phyloP scores from a whole-genome alignment of 140 eudicot genomes.

The Bidens hawaiensis region DNA sequence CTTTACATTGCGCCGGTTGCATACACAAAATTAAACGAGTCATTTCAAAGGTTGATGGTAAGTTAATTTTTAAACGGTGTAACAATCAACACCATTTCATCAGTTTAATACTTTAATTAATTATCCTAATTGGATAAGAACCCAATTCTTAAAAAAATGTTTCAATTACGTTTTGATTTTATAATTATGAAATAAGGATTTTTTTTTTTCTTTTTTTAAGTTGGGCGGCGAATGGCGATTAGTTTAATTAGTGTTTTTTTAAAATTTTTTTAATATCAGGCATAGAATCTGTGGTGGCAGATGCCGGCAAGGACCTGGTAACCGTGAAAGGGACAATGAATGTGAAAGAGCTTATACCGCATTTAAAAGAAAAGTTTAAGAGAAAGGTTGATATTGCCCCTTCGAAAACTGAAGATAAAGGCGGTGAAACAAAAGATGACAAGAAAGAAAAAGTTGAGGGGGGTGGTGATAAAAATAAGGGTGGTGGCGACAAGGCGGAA shows the following conservation, averaged over 20 bases:
- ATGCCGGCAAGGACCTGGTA: slow-evolving; percentile 59
- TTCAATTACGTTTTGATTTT: slow-evolving; percentile 11
- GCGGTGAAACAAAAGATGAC: slow-evolving; percentile 35
- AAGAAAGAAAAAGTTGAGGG: slow-evolving; percentile 33
- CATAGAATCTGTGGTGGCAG: slow-evolving; percentile 45
- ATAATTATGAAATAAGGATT: background rate
- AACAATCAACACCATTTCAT: slow-evolving; percentile 12
- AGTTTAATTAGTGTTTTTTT: background rate
- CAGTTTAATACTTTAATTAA: slow-evolving; percentile 6
- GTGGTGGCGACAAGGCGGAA: slow-evolving; percentile 15
- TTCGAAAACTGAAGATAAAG: slow-evolving; percentile 55
- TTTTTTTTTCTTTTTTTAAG: too few relatives aligned
- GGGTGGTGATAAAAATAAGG: slow-evolving; percentile 34
- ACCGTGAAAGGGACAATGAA: slow-evolving; percentile 80
- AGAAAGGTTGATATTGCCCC: slow-evolving; percentile 58
- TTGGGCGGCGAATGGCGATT: background rate
- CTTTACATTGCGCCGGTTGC: slow-evolving; percentile 90
- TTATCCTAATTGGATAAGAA: slow-evolving; percentile 6
- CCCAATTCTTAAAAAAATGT: background rate
- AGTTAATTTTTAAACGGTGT: too few relatives aligned
- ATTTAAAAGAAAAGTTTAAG: slow-evolving; percentile 58
- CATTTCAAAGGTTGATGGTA: slow-evolving; percentile 64
- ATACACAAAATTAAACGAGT: slow-evolving; percentile 68
- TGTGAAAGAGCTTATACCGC: slow-evolving; percentile 57
- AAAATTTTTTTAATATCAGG: slow-evolving; percentile 34